These are phyloP conservation scores for Boehmeria nivea DNA, from an alignment of 306 rosid species.

Conservation along the genomic window DNA sequence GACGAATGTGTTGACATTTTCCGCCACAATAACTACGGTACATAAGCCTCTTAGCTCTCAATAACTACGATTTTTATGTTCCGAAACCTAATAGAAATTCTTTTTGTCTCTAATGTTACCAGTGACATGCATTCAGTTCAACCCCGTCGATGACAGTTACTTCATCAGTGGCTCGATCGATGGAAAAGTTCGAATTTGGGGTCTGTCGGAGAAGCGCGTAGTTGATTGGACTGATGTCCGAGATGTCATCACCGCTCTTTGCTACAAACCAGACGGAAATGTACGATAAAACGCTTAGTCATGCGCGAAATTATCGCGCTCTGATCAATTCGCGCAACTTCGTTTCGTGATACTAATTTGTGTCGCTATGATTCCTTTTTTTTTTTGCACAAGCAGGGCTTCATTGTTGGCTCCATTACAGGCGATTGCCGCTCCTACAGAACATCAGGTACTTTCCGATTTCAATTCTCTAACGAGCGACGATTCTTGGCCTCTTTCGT, in stretches of 20 bases:
- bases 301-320: too few species aligned
- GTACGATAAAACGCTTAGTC: conserved; percentile 15
- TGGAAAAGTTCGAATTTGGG: conserved; percentile 91
- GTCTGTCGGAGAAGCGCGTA: conserved; percentile 59
- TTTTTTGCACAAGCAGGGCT: conserved; percentile 52
- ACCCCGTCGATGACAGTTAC: conserved; percentile 61
- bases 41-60: too few species aligned
- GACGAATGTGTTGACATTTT: conserved; percentile 49
- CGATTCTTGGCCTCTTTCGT: too few species aligned
- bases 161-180: conserved; percentile 89
- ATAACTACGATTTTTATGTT: too few species aligned
- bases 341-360: too few species aligned
- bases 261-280: conserved; percentile 70
- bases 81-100: neutral
- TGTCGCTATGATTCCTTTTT: too few species aligned
- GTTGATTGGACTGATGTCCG: conserved; percentile 79
- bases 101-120: conserved; percentile 15
- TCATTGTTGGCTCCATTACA: conserved; percentile 59
- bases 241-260: conserved; percentile 77
- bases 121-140: conserved; percentile 92
- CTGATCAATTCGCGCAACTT: too few species aligned
- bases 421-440: conserved; percentile 69
- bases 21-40: conserved; percentile 77
- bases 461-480: neutral
- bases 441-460: conserved; percentile 51